Evolutionary conservation across 306 rosid species (phyloP).

Genomic region (Cyclanthera cordifolia): DNA sequence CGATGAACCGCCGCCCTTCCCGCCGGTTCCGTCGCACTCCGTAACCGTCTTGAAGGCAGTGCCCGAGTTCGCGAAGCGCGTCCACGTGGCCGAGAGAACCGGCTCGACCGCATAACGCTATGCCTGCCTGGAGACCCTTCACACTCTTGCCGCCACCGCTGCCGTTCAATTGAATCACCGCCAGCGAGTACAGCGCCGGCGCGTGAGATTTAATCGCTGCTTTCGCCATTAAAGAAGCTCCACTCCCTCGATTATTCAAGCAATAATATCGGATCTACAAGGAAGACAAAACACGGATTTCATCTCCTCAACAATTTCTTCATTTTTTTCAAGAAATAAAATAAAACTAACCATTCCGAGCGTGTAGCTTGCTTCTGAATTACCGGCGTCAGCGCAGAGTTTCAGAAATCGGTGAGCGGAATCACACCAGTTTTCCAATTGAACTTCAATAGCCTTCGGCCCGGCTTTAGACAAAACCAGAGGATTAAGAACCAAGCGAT

Average conservation of each 20-base stretch:
- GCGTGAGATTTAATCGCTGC: slow-evolving; percentile 63
- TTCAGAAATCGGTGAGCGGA: slow-evolving; percentile 44
- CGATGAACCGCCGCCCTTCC: slow-evolving; percentile 53
- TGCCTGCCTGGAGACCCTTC: slow-evolving; percentile 64
- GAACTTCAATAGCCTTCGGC: slow-evolving; percentile 30
- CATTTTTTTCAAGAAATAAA: not conserved
- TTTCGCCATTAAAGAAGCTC: slow-evolving; percentile 59
- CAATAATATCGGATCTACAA: slow-evolving; percentile 76
- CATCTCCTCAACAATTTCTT: not conserved
- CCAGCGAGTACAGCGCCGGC: slow-evolving; percentile 66
- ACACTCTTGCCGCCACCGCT: slow-evolving; percentile 51
- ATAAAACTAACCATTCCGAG: slow-evolving; percentile 74
- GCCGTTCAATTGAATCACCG: slow-evolving; percentile 90
- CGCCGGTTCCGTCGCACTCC: slow-evolving; percentile 42
- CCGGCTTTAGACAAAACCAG: slow-evolving; percentile 49
- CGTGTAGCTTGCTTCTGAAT: slow-evolving; percentile 51
- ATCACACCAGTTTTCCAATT: slow-evolving; percentile 50
- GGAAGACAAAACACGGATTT: not conserved
- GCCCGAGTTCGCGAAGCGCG: slow-evolving; percentile 80
- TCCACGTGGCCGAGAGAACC: slow-evolving; percentile 63
- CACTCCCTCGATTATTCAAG: slow-evolving; percentile 50
- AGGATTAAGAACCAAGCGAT: slow-evolving; percentile 39
- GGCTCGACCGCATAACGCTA: slow-evolving; percentile 59
- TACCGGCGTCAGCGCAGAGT: slow-evolving; percentile 56
- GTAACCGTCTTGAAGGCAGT: slow-evolving; percentile 89